Conservation (phyloP, 1,284 basidiomycete species). For the Ceratobasidium sp. region DNA sequence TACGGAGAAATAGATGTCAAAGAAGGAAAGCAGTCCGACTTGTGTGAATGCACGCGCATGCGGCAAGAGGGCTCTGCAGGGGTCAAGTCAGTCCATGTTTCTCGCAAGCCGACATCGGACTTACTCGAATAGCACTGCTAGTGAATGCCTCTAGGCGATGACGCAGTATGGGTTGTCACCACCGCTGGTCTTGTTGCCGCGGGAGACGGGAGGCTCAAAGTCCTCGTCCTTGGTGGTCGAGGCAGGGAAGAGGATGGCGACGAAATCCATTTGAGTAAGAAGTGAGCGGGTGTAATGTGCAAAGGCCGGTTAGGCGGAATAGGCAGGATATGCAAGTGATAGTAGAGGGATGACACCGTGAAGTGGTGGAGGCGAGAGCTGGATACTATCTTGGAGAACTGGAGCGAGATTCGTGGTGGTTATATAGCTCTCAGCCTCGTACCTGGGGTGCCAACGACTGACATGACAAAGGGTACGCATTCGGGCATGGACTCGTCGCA, state of each 20-base stretch:
- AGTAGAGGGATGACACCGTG: background rate
- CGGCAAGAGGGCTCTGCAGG: background rate
- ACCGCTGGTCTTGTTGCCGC: background rate
- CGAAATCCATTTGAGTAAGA: constrained; percentile 10
- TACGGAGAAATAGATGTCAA: no score
- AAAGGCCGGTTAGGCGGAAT: background rate
- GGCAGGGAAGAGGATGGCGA: background rate
- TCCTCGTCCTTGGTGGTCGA: background rate
- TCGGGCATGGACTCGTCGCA: background rate
- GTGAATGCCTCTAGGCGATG: background rate
- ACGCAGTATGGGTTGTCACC: constrained; percentile 12
- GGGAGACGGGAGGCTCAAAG: constrained; percentile 12
- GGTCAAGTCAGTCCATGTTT: background rate
- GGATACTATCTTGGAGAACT: constrained; percentile 6
- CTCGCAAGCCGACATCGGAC: background rate
- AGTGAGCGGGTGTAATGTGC: background rate
- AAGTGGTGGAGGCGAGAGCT: constrained; percentile 11
- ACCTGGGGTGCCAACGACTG: background rate
- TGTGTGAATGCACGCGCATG: no score
- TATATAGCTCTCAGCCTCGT: background rate
- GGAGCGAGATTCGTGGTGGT: background rate
- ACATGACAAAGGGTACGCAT: constrained; percentile 5
- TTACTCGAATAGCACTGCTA: constrained; percentile 10
- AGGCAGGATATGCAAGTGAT: background rate
- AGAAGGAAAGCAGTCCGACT: no score